Percentiles rank a stretch among this genome's conserved stretches.
These are phyloP conservation scores for Poa pratensis DNA, from an alignment of 176 grass and related monocot genomes.

Conservation along the genomic window DNA sequence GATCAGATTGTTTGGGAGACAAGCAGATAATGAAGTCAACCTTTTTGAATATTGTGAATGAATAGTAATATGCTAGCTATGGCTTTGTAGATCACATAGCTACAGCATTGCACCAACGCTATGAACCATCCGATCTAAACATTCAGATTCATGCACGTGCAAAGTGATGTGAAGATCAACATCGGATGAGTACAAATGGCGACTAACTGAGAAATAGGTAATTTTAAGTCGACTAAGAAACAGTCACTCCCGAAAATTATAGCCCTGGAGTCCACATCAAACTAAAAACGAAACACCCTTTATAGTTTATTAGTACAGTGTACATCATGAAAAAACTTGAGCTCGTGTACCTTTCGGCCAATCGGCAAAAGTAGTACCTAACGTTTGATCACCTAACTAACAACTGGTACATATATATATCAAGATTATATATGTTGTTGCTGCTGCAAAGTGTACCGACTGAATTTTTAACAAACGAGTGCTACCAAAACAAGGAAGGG, in stretches of 20 bases:
- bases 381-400: slow-evolving; percentile 9
- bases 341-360: not conserved
- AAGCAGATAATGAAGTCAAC: not conserved
- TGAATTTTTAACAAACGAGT: not conserved
- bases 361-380: not conserved
- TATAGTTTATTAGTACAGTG: not conserved
- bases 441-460: not conserved
- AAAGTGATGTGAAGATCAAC: not conserved
- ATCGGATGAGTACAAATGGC: not conserved
- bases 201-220: not conserved
- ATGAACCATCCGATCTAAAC: not conserved
- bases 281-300: not conserved
- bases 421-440: not conserved
- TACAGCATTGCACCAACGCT: too few relatives aligned
- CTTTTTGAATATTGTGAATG: not conserved
- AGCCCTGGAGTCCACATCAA: not conserved
- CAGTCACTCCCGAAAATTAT: not conserved
- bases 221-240: not conserved
- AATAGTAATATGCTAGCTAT: not conserved
- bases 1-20: not conserved
- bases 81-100: not conserved
- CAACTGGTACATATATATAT: not conserved
- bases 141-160: not conserved
- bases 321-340: not conserved
- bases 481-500: not conserved